Evolutionary conservation across 2,329 filamentous ascomycete species (phyloP).

Genomic region (Fusarium sp.): DNA sequence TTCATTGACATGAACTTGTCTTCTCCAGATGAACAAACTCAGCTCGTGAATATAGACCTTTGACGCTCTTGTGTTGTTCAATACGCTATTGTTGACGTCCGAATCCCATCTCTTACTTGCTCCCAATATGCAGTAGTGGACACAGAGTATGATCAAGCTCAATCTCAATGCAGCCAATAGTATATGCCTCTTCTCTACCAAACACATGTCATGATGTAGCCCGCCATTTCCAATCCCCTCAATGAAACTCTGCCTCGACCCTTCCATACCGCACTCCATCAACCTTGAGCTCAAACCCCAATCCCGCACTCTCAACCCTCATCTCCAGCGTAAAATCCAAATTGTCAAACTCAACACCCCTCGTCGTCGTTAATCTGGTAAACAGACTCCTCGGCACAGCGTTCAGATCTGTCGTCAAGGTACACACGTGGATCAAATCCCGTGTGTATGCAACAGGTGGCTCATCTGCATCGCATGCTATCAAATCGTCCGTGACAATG

Average conservation of each 20-base stretch:
- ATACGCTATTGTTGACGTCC: no score
- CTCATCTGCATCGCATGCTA: conserved; percentile 75
- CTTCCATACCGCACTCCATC: conserved; percentile 80
- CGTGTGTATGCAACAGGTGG: conserved; percentile 68
- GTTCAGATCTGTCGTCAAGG: conserved; percentile 79
- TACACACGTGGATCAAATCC: conserved; percentile 77
- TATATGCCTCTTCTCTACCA: conserved; percentile 13
- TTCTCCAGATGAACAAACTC: neutral
- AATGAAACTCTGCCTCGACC: conserved; percentile 80
- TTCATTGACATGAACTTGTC: neutral
- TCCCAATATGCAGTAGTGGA: neutral
- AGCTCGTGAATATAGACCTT: neutral
- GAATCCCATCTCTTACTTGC: no score
- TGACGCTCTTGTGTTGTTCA: no score
- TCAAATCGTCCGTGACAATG: conserved; percentile 81
- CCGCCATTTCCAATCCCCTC: neutral
- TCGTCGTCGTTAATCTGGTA: conserved; percentile 78
- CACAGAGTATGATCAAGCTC: neutral
- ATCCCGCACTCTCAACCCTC: conserved; percentile 79
- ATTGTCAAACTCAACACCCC: conserved; percentile 83
- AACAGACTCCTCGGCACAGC: conserved; percentile 79
- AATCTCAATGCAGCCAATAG: neutral
- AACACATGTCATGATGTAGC: neutral
- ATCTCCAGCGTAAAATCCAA: conserved; percentile 85
- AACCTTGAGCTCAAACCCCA: conserved; percentile 81